Percentiles rank a stretch among this genome's conserved stretches.
Conservation (phyloP, 805 yeast species). For the Teunomyces funiuensis region DNA sequence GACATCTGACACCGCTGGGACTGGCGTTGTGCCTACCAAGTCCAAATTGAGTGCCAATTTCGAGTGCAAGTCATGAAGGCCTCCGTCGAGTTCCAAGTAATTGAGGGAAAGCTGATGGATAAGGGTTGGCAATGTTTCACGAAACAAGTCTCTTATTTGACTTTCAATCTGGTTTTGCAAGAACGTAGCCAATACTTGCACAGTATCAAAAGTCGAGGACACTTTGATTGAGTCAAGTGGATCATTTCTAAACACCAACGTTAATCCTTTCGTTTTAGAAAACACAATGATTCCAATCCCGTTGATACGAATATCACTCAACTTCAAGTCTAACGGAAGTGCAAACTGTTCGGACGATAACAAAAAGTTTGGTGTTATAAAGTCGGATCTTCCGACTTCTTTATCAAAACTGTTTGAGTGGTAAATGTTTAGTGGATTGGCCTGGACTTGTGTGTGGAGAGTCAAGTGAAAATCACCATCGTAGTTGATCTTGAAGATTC, state of each 20-base stretch:
- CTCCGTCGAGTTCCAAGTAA: constrained; percentile 32
- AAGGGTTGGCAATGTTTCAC: constrained; percentile 81
- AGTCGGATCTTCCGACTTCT: constrained; percentile 36
- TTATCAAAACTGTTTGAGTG: constrained; percentile 41
- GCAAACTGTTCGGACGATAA: constrained; percentile 68
- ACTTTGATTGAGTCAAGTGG: constrained; percentile 83
- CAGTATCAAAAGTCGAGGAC: constrained; percentile 81
- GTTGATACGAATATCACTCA: constrained; percentile 67
- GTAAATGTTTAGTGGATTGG: constrained; percentile 76
- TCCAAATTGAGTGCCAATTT: constrained; percentile 8
- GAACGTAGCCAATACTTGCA: constrained; percentile 79
- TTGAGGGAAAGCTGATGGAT: constrained; percentile 72
- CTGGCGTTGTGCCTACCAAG: not conserved
- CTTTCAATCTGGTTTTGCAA: constrained; percentile 79
- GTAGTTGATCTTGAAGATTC: constrained; percentile 76
- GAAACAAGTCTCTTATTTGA: constrained; percentile 74
- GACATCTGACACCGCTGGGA: constrained; percentile 6
- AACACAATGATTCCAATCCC: constrained; percentile 87
- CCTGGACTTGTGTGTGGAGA: constrained; percentile 77
- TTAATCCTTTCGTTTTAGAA: constrained; percentile 76
- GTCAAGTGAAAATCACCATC: constrained; percentile 75
- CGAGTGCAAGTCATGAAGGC: constrained; percentile 18
- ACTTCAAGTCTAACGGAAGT: constrained; percentile 73
- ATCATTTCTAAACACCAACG: constrained; percentile 84
- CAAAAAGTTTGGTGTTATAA: constrained; percentile 66